A percentile compares a stretch with the other conserved stretches of the same genome.
Evolutionary conservation across 2,329 filamentous ascomycete species (phyloP).

Genomic region (Ceratocystiopsis sp.): DNA sequence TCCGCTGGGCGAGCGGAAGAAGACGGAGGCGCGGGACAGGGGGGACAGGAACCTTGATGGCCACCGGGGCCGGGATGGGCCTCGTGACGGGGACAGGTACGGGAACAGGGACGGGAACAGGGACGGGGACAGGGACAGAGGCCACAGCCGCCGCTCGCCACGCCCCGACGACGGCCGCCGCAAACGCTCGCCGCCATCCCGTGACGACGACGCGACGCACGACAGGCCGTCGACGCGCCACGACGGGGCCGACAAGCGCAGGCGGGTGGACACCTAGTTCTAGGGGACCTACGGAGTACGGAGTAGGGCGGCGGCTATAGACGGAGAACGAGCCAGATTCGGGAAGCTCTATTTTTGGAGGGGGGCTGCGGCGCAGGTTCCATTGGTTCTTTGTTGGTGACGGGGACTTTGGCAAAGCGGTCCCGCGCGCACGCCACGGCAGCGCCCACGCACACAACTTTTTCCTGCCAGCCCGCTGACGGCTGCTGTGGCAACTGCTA

Average conservation of each 20-base stretch:
- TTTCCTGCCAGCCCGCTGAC: too few species aligned
- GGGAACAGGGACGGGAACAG: too few species aligned
- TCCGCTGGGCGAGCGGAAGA: constrained; percentile 46
- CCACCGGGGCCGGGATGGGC: constrained; percentile 14
- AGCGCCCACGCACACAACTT: too few species aligned
- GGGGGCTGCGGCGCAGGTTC: too few species aligned
- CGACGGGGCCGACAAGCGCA: constrained; percentile 38
- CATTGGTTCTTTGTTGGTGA: too few species aligned
- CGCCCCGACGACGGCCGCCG: constrained; percentile 27
- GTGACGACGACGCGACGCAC: constrained; percentile 26
- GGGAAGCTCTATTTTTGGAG: too few species aligned
- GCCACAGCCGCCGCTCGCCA: constrained; percentile 15
- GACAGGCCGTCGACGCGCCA: constrained; percentile 25
- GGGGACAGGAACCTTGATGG: constrained; percentile 13
- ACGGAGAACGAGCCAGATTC: too few species aligned
- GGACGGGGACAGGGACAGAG: constrained; percentile 12
- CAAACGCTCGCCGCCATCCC: constrained; percentile 37
- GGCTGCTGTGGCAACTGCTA: too few species aligned
- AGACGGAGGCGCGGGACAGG: background rate
- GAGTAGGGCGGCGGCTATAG: too few species aligned
- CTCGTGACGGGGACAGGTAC: too few species aligned
- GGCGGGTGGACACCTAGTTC: constrained; percentile 28
- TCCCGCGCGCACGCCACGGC: too few species aligned
- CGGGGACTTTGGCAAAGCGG: too few species aligned
- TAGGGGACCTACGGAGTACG: background rate